These are phyloP conservation scores for Penicillium subrubescens DNA, from an alignment of 495 filamentous ascomycete genomes.

Conservation along the genomic window DNA sequence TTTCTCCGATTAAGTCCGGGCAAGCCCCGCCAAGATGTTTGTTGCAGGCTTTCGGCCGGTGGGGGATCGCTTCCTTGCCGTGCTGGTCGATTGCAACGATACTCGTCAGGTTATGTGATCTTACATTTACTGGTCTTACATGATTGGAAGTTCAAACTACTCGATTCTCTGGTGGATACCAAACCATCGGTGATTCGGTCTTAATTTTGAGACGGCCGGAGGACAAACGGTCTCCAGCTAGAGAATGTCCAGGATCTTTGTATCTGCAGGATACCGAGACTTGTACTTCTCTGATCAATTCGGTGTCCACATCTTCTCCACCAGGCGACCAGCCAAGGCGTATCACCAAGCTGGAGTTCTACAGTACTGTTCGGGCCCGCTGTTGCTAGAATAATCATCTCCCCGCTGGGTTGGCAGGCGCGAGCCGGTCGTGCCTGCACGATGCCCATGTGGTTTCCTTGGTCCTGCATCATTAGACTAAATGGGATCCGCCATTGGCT, in stretches of 20 bases:
- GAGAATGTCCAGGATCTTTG: not conserved
- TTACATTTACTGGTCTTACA: not conserved
- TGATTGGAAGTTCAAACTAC: not conserved
- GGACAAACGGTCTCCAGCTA: not conserved
- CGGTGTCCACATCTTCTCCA: not conserved
- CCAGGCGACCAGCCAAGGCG: not conserved
- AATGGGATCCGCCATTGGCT: not conserved
- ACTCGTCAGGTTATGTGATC: not conserved
- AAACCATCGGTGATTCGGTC: not conserved
- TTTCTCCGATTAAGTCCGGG: conserved; percentile 2
- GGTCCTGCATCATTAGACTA: not conserved
- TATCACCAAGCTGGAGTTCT: conserved; percentile 6
- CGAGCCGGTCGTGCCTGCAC: conserved; percentile 1
- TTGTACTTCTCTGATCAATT: not conserved
- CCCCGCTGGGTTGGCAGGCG: conserved; percentile 9
- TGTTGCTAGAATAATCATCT: conserved; percentile 20
- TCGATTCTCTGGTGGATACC: not conserved
- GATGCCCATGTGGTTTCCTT: conserved; percentile 1
- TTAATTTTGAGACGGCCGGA: not conserved
- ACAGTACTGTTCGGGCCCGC: not conserved
- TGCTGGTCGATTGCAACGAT: not conserved
- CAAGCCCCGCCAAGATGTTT: not conserved
- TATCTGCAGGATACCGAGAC: not conserved
- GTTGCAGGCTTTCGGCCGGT: not conserved
- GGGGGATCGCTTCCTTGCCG: not conserved